These are phyloP conservation scores for Hypoxylon trugodes DNA, from an alignment of 495 filamentous ascomycete species.

Conservation along the genomic window DNA sequence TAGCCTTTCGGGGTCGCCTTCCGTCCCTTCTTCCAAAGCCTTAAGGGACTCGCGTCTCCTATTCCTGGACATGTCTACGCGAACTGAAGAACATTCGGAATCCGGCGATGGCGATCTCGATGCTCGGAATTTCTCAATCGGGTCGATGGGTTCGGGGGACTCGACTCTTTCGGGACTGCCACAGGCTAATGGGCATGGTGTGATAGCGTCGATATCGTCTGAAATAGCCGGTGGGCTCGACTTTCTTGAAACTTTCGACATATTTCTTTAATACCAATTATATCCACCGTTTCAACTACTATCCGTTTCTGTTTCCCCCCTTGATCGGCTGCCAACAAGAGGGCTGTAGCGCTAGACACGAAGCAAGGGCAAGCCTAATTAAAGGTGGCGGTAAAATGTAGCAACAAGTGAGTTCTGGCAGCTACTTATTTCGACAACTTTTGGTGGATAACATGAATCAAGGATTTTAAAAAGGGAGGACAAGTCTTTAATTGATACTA, in stretches of 20 bases:
- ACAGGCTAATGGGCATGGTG: slow-evolving; percentile 36
- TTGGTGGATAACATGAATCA: not conserved
- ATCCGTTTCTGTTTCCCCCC: not conserved
- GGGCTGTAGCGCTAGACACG: not conserved
- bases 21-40: slow-evolving; percentile 42
- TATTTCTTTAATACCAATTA: no score
- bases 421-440: not conserved
- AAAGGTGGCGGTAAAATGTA: not conserved
- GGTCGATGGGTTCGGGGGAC: slow-evolving; percentile 10
- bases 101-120: slow-evolving; percentile 38
- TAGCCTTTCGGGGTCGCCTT: slow-evolving; percentile 48
- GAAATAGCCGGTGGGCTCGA: slow-evolving; percentile 2
- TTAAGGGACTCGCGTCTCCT: slow-evolving; percentile 42
- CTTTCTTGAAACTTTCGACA: slow-evolving; percentile 23
- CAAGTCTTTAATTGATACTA: not conserved
- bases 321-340: not conserved
- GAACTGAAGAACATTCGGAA: slow-evolving; percentile 30
- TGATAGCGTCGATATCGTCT: slow-evolving; percentile 46
- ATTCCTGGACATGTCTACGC: slow-evolving; percentile 12
- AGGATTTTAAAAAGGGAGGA: not conserved
- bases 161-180: slow-evolving; percentile 12
- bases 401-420: not conserved
- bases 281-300: no score
- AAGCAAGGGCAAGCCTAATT: not conserved
- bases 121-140: slow-evolving; percentile 22